Percentiles rank a stretch among this genome's conserved stretches.
Evolutionary conservation across 805 yeast species (phyloP).

Genomic region (Metschnikowia picachoensis): DNA sequence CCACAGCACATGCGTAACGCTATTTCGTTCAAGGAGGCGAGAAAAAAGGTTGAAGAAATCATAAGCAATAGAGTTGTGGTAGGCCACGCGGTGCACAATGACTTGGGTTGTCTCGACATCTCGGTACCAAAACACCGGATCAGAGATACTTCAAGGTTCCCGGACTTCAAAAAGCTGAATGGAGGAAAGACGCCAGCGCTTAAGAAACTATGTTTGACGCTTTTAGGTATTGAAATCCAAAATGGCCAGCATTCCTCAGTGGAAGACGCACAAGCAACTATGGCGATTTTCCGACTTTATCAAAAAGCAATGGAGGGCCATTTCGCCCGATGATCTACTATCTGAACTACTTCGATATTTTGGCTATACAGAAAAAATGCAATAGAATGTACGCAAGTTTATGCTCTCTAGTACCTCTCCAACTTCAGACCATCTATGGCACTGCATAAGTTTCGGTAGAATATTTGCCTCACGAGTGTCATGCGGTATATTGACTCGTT

Average conservation of each 20-base stretch:
- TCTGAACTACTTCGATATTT: too few relatives aligned
- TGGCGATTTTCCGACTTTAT: conserved; percentile 67
- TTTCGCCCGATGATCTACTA: neutral
- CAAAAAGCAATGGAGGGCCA: conserved; percentile 57
- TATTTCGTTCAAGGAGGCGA: conserved; percentile 63
- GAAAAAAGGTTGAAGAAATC: conserved; percentile 27
- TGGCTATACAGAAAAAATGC: too few relatives aligned
- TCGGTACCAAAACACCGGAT: conserved; percentile 61
- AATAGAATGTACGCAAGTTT: too few relatives aligned
- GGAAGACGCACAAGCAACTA: conserved; percentile 86
- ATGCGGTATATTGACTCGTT: conserved; percentile 3
- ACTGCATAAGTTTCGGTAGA: conserved; percentile 34
- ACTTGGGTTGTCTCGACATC: conserved; percentile 61
- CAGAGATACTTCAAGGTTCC: conserved; percentile 71
- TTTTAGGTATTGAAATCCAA: conserved; percentile 63
- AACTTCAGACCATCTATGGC: conserved; percentile 33
- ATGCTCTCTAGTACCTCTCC: conserved; percentile 21
- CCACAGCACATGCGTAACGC: conserved; percentile 70
- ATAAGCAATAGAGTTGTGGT: conserved; percentile 53
- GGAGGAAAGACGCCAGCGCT: conserved; percentile 71
- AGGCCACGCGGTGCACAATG: conserved; percentile 85
- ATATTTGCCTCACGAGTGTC: conserved; percentile 21
- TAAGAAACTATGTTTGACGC: conserved; percentile 57
- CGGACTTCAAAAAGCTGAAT: conserved; percentile 54
- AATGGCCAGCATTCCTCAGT: conserved; percentile 78